phyloP scores from a whole-genome alignment of 2,329 filamentous ascomycete species.

The Rutstroemia sydowiana region DNA sequence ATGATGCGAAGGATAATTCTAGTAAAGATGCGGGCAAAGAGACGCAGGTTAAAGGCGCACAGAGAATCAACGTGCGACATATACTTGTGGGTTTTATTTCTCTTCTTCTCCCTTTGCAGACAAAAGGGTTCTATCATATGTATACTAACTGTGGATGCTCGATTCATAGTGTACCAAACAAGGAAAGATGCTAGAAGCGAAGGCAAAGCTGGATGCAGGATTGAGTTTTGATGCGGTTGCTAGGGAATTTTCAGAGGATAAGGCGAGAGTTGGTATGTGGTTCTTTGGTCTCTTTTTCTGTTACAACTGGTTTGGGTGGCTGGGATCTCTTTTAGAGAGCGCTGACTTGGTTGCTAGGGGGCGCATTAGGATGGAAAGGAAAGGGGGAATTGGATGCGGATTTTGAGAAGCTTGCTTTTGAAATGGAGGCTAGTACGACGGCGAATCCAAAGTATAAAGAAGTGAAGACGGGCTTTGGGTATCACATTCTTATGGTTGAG shows the following conservation, averaged over 20 bases:
- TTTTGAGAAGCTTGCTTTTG: conserved; percentile 68
- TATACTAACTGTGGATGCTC: not conserved
- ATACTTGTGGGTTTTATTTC: conserved; percentile 37
- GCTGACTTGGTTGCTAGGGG: conserved; percentile 43
- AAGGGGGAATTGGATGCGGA: conserved; percentile 58
- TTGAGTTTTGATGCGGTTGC: conserved; percentile 71
- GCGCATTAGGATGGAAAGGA: conserved; percentile 65
- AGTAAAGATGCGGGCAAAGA: conserved; percentile 33
- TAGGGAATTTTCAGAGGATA: conserved; percentile 66
- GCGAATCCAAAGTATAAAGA: conserved; percentile 58
- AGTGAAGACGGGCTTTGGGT: conserved; percentile 68
- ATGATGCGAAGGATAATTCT: conserved; percentile 33
- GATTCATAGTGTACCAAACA: conserved; percentile 60
- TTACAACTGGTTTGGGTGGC: not conserved
- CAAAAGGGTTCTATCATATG: not conserved
- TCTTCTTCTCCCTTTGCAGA: not conserved
- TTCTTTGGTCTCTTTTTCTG: conserved; percentile 1
- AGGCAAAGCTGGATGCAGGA: conserved; percentile 58
- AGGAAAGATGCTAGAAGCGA: conserved; percentile 67
- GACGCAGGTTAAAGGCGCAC: conserved; percentile 50
- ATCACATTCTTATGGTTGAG: conserved; percentile 72
- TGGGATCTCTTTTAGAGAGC: too few species aligned
- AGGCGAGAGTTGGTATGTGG: conserved; percentile 54
- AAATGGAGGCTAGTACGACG: conserved; percentile 58
- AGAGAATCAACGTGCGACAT: conserved; percentile 67